phyloP scores from a whole-genome alignment of 2,329 filamentous ascomycete species.

The Falciphora oryzae region DNA sequence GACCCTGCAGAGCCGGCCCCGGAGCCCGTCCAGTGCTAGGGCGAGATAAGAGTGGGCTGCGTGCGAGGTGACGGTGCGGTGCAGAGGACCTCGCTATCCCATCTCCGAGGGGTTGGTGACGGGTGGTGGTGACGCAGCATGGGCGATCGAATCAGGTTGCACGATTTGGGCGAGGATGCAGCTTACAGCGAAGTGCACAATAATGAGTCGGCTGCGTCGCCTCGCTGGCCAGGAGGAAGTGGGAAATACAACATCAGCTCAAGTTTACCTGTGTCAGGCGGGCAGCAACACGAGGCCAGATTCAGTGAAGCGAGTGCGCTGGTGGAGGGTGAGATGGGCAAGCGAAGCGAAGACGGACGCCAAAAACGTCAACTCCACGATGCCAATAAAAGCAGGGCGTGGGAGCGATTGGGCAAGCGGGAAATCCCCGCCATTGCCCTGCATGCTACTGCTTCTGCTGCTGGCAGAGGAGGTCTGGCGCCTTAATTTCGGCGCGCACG shows the following conservation, averaged over 20 bases:
- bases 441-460: background rate
- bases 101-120: background rate
- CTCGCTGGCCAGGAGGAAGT: background rate
- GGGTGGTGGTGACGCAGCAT: background rate
- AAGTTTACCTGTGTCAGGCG: background rate
- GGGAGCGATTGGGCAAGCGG: background rate
- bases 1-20: background rate
- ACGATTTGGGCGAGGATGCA: background rate
- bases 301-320: background rate
- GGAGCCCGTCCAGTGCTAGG: background rate
- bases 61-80: background rate
- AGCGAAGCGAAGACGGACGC: background rate
- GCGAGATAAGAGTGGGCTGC: background rate
- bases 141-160: background rate
- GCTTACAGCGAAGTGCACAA: background rate
- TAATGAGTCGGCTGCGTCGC: background rate
- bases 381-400: background rate
- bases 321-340: background rate
- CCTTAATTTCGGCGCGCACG: background rate
- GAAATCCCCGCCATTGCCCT: background rate
- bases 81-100: background rate
- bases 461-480: background rate
- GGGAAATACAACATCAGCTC: background rate
- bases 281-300: background rate
- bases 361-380: background rate